Evolutionary conservation across 148 eudicot genomes (phyloP), one percentile per base, ranked within the genome.

Genomic region (Fagopyrum homotropicum): DNA sequence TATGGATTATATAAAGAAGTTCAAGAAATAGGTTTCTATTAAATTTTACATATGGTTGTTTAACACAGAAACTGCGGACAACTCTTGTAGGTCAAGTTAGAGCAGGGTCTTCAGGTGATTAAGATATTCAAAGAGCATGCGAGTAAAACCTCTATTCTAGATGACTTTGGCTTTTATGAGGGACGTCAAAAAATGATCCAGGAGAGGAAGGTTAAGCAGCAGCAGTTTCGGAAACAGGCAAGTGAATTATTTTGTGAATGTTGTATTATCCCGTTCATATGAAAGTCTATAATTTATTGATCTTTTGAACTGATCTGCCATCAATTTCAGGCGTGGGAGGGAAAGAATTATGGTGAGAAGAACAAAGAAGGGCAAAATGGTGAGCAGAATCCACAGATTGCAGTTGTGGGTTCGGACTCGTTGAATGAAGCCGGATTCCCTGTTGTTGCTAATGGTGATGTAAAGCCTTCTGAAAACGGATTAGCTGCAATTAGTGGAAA

Each of bases 111-210:
- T 54, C 87, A 91, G 76, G 26, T 91, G 77, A 73, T 91, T 7
- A 89, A 86, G 70, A 86, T 91, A 68, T 89, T 91, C 63, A 91
- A 89, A 77, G 83, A 78, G 2, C 85, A 91, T 68, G 46, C 82
- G 2, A 85, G 90, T 75, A 88, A 80, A 73, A 86, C 86, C 5
- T 82, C 90, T 73, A 85, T 91, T 68, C 77, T 91, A 48, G 93
- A 88, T 78, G 97, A 91, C 76, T 91, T 91, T 81, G 85, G 80
- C 12, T 91, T 91, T 70, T 91, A 91, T 22, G 97, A 91, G 80
- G 89, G 63, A 12, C 89, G 97, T 7, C 88, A 91, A 80, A 89
- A 76, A 78, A 79, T 79, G 16, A 88, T 91, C 19, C 97, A 88
- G 72, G 93, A 91, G 79, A 89, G 85, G 81, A 91, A 91, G 75